phyloP scores from a whole-genome alignment of 2,329 filamentous ascomycete genomes.

The Exophiala sideris region DNA sequence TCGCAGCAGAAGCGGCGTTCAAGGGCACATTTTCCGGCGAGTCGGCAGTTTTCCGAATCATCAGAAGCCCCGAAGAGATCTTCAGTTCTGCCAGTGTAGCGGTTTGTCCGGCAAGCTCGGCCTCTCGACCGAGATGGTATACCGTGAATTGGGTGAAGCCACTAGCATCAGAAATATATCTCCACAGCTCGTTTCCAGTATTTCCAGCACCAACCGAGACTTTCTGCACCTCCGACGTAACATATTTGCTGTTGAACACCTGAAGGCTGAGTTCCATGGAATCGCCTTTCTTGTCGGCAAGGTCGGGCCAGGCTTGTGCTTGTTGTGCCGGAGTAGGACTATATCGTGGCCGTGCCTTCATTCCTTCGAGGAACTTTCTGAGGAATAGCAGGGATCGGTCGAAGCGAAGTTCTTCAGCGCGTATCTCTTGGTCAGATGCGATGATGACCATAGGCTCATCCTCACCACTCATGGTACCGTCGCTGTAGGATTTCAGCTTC shows the following conservation, averaged over 20 bases:
- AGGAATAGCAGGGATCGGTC: constrained; percentile 67
- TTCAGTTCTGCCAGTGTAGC: constrained; percentile 32
- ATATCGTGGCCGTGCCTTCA: constrained; percentile 55
- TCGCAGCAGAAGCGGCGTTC: constrained; percentile 45
- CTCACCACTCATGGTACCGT: constrained; percentile 44
- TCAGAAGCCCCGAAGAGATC: constrained; percentile 43
- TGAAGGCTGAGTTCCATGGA: constrained; percentile 36
- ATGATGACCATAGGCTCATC: constrained; percentile 55
- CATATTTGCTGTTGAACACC: constrained; percentile 21
- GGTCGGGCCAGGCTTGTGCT: constrained; percentile 53
- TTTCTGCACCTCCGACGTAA: constrained; percentile 18
- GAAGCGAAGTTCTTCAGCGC: constrained; percentile 61
- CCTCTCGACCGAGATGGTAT: constrained; percentile 47
- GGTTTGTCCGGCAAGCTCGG: constrained; percentile 21
- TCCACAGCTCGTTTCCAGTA: constrained; percentile 66
- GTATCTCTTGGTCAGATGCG: constrained; percentile 47
- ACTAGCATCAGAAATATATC: constrained; percentile 64
- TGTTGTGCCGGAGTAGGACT: constrained; percentile 46
- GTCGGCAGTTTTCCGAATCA: constrained; percentile 28
- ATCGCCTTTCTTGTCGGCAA: constrained; percentile 41
- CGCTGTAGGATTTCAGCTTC: constrained; percentile 51
- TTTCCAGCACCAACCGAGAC: constrained; percentile 64
- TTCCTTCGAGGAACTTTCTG: constrained; percentile 60
- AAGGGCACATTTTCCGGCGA: constrained; percentile 14
- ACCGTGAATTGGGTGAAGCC: constrained; percentile 73